Evolutionary conservation across 345 rosid species (phyloP), one percentile per base, ranked within the genome.

Genomic region (Aegle marmelos): DNA sequence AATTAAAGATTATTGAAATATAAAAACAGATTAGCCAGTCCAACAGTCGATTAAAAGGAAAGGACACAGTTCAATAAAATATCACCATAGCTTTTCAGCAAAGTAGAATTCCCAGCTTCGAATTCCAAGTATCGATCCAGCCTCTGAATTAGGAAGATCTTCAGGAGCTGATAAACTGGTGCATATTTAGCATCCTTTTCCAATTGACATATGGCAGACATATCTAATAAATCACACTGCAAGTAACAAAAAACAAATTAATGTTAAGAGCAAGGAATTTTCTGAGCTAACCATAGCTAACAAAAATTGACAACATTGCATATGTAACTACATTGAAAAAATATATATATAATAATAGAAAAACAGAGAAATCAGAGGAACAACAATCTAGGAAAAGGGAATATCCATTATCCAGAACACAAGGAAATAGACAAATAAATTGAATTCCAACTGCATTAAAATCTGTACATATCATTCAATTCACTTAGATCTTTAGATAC

Each of bases 191-290:
- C 86, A 83, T 91, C 98, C 76, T 88, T 89, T 88, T 97, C 98
- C 80, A 97, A 78, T 82, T 94, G 98, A 64, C 80, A 85, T 24
- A 97, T 84, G 5, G 98, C 98, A 70, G 92, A 96, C 93, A 94
- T 87, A 79, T 90, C 99, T 85, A 97, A 83, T 68, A 97, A 82
- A 83, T 94, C 97, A 82, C 97, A 97, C 99, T 97, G 93, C 87
- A 91, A 74, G 56, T 22, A 41, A 75, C 24, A 58, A 70, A 50
- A 80, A 13, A 74, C 50, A 11, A 61, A 50, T 56, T n/a, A 73
- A 50, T 45, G n/a, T 33, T 56, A 19, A 34, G 2, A 31, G 30
- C 56, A 68, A 62, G 34, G n/a, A 74, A 69, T 17, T 25, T 30
- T 30, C 25, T 31, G 27, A 19, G 19, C 31, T 70, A 28, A 50